Evolutionary conservation across 257 asterid genomes (phyloP).

Genomic region (Salvia rosmarinus): DNA sequence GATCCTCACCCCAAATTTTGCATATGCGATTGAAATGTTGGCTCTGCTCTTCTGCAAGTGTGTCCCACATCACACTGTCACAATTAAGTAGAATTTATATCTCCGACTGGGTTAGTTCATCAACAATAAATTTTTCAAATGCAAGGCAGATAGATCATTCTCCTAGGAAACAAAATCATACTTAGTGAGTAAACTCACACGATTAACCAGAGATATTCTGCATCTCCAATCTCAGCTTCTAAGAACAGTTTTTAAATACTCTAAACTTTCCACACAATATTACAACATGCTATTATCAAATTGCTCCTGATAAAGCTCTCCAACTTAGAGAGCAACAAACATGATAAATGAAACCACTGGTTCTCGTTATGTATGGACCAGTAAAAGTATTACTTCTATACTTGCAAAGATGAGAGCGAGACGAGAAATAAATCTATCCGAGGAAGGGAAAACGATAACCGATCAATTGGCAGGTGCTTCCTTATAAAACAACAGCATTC

Average conservation of each 20-base stretch:
- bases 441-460: not conserved
- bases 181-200: not conserved
- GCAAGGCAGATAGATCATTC: slow-evolving; percentile 17
- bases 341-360: no score
- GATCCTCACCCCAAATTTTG: slow-evolving; percentile 53
- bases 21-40: slow-evolving; percentile 52
- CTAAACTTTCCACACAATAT: slow-evolving; percentile 3
- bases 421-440: not conserved
- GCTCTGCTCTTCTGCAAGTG: slow-evolving; percentile 62
- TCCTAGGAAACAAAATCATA: not conserved
- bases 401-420: not conserved
- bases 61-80: slow-evolving; percentile 60
- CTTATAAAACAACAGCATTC: not conserved
- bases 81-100: slow-evolving; percentile 30
- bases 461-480: not conserved
- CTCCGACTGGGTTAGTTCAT: slow-evolving; percentile 22
- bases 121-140: not conserved
- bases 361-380: no score
- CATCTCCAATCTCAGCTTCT: not conserved
- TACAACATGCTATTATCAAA: not conserved
- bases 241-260: not conserved
- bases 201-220: not conserved
- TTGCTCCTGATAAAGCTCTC: not conserved
- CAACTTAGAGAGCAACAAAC: no score
- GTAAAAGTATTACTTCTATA: not conserved